These are phyloP conservation scores for Discostella pseudostelligera DNA, from an alignment of 108 stramenopile genomes.

Conservation along the genomic window DNA sequence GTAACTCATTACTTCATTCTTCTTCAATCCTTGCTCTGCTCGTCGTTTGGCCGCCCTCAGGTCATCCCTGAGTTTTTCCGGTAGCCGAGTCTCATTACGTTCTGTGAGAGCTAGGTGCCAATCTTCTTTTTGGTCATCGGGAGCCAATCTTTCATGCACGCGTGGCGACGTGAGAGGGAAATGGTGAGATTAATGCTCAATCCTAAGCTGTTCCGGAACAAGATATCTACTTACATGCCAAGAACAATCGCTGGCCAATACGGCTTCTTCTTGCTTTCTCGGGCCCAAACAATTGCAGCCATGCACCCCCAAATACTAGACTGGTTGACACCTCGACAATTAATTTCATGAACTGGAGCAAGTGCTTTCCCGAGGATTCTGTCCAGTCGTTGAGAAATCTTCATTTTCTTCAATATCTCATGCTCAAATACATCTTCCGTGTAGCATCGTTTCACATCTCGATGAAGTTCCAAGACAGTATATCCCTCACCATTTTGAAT, in stretches of 20 bases:
- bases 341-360: slow-evolving; percentile 75
- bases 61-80: slow-evolving; percentile 74
- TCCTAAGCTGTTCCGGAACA: neutral
- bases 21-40: slow-evolving; percentile 65
- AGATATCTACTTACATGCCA: slow-evolving; percentile 60
- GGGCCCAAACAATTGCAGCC: slow-evolving; percentile 88
- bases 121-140: slow-evolving; percentile 78
- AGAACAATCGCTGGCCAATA: slow-evolving; percentile 89
- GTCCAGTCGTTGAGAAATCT: slow-evolving; percentile 61
- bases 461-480: slow-evolving; percentile 61
- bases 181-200: neutral
- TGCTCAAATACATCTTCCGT: slow-evolving; percentile 68
- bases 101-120: slow-evolving; percentile 80
- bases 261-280: slow-evolving; percentile 87
- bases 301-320: slow-evolving; percentile 89
- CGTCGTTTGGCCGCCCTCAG: slow-evolving; percentile 67
- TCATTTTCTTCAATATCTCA: slow-evolving; percentile 53
- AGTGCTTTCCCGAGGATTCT: slow-evolving; percentile 74
- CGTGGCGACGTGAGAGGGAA: neutral
- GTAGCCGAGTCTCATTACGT: slow-evolving; percentile 77
- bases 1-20: slow-evolving; percentile 68
- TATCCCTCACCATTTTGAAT: slow-evolving; percentile 52
- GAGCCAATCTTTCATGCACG: slow-evolving; percentile 51
- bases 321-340: slow-evolving; percentile 81
- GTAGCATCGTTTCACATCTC: slow-evolving; percentile 65